phyloP scores from a whole-genome alignment of 345 rosid genomes.

The Conringia planisiliqua region DNA sequence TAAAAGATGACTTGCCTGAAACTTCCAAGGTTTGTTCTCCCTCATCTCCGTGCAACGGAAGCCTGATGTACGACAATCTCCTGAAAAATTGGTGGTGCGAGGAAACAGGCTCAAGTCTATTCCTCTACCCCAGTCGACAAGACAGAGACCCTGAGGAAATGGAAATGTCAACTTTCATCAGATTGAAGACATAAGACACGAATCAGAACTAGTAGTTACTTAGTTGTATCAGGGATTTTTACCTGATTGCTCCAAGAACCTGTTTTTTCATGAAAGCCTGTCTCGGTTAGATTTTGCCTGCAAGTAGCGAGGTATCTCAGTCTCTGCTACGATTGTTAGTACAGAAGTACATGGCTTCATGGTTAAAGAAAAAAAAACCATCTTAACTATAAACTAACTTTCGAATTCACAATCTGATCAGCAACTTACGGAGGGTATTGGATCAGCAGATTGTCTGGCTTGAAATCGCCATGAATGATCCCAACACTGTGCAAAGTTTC shows the following conservation, averaged over 20 bases:
- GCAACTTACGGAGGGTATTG: conserved; percentile 69
- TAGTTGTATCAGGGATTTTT: neutral
- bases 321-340: neutral
- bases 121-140: conserved; percentile 96
- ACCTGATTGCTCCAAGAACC: conserved; percentile 87
- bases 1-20: conserved; percentile 53
- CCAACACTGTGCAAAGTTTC: conserved; percentile 83
- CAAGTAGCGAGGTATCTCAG: conserved; percentile 14
- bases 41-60: conserved; percentile 90
- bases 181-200: neutral
- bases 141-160: conserved; percentile 77
- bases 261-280: conserved; percentile 48
- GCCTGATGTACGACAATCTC: conserved; percentile 90
- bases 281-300: conserved; percentile 62
- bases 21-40: conserved; percentile 84
- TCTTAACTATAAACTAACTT: neutral
- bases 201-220: neutral
- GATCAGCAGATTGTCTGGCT: conserved; percentile 85
- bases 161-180: neutral
- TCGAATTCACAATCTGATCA: neutral
- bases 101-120: conserved; percentile 84
- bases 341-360: neutral
- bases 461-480: conserved; percentile 96
- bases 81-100: conserved; percentile 49
- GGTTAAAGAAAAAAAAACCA: neutral